Base-by-base conservation (phyloP, 768 basidiomycete species). In the Xerocomellus amylosporus region DNA sequence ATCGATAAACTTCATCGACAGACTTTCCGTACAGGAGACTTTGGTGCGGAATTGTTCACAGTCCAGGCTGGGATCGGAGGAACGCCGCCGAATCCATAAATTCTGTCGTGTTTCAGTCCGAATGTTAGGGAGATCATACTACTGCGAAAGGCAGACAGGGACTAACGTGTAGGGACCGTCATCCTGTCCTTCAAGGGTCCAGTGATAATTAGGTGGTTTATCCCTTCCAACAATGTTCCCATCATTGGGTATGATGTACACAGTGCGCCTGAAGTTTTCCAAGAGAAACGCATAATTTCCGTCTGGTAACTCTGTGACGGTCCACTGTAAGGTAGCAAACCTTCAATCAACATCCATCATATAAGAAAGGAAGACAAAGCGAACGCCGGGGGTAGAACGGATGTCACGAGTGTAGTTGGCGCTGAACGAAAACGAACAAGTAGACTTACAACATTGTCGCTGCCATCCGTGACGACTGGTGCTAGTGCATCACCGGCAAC, bases 1-100 rank as follows among this genome's bases (percentile, higher is more conserved):
- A 37, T 66, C 58, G 0, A 61, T 52, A 34, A 36, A 20, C 8
- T 17, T 9, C 26, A 4, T 42, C 8, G 7, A n/a, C 17, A 30
- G 8, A 42, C 12, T 34, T 22, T n/a, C 14, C 40, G 20, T 8
- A 34, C 40, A 1, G 4, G n/a, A 4, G 2, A 17, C 17, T 51
- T 13, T 5, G 31, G 17, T 2, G 7, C 36, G 12, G 47, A 37
- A 6, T 3, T 3, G 4, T 19, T 2, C 17, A 49, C 22, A 26
- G 53, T 43, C 53, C 53, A 54, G n/a, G 1, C 24, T 5, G 2
- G 9, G 5, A 3, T 10, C 36, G 47, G 47, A 24, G 24, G 24
- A 24, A 2, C 24, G 24, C 8, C 5, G 4, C 24, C 14, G 10
- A 15, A 14, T 22, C 17, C 33, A 12, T 30, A 17, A 17, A 54